A percentile compares a stretch with the other conserved stretches of the same genome.
Conservation (phyloP, 805 yeast genomes). For the Metschnikowia arizonensis region DNA sequence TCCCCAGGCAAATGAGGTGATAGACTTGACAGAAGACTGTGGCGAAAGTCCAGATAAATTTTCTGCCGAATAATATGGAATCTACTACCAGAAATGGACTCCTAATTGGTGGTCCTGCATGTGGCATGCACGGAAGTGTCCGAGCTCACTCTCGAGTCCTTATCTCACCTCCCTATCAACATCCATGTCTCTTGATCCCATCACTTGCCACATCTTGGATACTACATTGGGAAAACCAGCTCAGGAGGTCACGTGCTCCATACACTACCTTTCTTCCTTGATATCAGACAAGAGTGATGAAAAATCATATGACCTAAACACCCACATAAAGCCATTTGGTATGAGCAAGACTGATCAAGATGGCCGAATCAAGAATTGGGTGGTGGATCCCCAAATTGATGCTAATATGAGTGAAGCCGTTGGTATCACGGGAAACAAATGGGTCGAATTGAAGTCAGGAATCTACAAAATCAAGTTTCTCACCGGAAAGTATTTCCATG, state of each 20-base stretch:
- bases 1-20: neutral
- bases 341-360: conserved; percentile 68
- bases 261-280: conserved; percentile 38
- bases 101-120: neutral
- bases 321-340: conserved; percentile 48
- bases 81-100: no score
- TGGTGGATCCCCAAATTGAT: conserved; percentile 35
- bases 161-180: neutral
- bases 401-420: conserved; percentile 14
- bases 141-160: neutral
- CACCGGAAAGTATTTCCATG: conserved; percentile 60
- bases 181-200: conserved; percentile 43
- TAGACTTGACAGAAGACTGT: conserved; percentile 1
- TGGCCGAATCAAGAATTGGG: conserved; percentile 77
- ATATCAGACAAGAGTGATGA: conserved; percentile 23
- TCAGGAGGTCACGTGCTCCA: conserved; percentile 61
- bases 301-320: conserved; percentile 24
- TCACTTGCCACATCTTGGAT: conserved; percentile 88
- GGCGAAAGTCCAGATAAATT: no score
- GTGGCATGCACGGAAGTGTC: neutral
- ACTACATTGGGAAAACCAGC: conserved; percentile 86
- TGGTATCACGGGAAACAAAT: conserved; percentile 34
- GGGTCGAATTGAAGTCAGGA: conserved; percentile 55
- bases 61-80: no score
- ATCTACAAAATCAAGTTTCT: conserved; percentile 72